Conservation (phyloP, 148 eudicot species). For the Cornus suecica region DNA sequence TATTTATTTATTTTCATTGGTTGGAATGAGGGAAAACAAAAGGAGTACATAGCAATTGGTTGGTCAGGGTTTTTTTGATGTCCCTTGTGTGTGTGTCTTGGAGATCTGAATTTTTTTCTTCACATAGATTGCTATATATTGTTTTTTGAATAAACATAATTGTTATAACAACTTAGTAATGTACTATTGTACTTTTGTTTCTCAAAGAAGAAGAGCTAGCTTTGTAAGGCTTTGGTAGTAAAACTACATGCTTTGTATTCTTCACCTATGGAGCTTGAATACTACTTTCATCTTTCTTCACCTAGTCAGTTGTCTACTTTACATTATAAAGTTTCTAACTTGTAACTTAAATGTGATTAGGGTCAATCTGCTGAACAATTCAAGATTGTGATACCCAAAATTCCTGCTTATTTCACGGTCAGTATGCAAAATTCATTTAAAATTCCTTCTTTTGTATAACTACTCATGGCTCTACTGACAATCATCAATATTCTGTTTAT, state of each 20-base stretch:
- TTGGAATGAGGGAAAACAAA: background rate
- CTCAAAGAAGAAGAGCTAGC: background rate
- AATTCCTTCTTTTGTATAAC: background rate
- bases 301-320: background rate
- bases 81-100: background rate
- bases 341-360: slow-evolving; percentile 28
- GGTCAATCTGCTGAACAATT: slow-evolving; percentile 77
- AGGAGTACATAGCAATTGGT: background rate
- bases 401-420: slow-evolving; percentile 99
- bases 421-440: slow-evolving; percentile 35
- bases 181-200: background rate
- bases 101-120: background rate
- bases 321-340: slow-evolving; percentile 1
- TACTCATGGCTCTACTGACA: background rate
- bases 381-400: slow-evolving; percentile 86
- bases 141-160: background rate
- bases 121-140: background rate
- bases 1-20: too few species aligned
- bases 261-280: too few species aligned
- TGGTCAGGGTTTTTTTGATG: background rate
- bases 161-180: background rate
- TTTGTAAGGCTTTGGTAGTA: background rate
- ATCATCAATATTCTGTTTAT: too few species aligned
- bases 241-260: too few species aligned
- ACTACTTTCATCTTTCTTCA: too few species aligned